Evolutionary conservation across 805 yeast species (phyloP).

Genomic region (Suhomyces pyralidae): DNA sequence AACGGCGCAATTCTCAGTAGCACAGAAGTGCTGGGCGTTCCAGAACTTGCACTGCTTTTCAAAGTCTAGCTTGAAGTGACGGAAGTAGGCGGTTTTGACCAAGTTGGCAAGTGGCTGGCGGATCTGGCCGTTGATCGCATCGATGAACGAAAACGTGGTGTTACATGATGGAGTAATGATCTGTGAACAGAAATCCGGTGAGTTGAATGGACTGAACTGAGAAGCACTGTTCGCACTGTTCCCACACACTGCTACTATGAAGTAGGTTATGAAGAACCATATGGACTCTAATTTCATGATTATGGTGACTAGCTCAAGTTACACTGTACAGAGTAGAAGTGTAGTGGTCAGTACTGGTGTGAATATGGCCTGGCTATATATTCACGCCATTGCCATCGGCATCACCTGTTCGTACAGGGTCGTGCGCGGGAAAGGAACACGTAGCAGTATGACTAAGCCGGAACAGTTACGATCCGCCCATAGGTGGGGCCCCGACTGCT

Average conservation of each 20-base stretch:
- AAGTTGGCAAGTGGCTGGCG: conserved; percentile 54
- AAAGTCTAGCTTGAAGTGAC: conserved; percentile 80
- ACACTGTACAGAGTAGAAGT: no score
- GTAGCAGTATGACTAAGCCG: background rate
- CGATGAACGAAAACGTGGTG: conserved; percentile 44
- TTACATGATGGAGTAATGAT: conserved; percentile 44
- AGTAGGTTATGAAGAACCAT: background rate
- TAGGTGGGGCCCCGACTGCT: background rate
- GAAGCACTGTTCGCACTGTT: background rate
- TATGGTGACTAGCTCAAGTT: no score
- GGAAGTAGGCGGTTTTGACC: conserved; percentile 76
- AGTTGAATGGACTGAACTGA: conserved; percentile 37
- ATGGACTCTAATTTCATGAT: background rate
- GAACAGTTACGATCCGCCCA: no score
- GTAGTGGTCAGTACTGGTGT: no score
- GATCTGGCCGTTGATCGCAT: conserved; percentile 31
- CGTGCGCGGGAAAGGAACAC: conserved; percentile 2
- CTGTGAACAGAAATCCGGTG: conserved; percentile 44
- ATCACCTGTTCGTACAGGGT: background rate
- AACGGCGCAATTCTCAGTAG: conserved; percentile 85
- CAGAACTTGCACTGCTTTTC: conserved; percentile 83
- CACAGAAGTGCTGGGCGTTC: conserved; percentile 79
- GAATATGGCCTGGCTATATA: no score
- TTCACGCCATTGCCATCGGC: background rate
- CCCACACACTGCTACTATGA: background rate